Conservation (phyloP, 495 filamentous ascomycete genomes). For the Acidiella bohemica region DNA sequence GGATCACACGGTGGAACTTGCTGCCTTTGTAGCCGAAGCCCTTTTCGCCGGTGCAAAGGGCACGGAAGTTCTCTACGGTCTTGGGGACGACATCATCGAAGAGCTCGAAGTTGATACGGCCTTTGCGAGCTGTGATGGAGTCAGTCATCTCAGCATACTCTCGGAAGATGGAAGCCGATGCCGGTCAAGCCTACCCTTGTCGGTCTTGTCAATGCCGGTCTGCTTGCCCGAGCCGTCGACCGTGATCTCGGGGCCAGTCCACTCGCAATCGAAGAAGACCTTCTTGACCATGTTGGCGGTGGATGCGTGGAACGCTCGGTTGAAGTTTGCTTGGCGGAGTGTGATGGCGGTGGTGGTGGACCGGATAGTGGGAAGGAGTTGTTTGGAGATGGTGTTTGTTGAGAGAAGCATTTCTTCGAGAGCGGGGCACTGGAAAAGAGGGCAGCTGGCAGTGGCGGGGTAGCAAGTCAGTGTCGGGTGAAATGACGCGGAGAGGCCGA, state of each 20-base stretch:
- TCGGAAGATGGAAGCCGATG: background rate
- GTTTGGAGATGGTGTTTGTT: conserved; percentile 6
- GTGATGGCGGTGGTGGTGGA: no score
- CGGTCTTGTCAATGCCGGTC: conserved; percentile 32
- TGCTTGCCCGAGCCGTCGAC: conserved; percentile 41
- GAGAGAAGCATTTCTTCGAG: background rate
- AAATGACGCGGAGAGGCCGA: no score
- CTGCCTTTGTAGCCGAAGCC: conserved; percentile 47
- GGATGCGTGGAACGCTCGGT: conserved; percentile 46
- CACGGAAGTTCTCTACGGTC: conserved; percentile 87
- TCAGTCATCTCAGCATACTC: background rate
- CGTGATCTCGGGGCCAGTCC: conserved; percentile 46
- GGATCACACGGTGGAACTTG: conserved; percentile 36
- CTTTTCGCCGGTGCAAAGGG: conserved; percentile 85
- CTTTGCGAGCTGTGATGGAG: conserved; percentile 47
- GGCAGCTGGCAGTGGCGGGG: background rate
- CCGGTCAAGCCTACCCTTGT: conserved; percentile 43
- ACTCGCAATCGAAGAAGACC: conserved; percentile 53
- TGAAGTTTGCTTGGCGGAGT: conserved; percentile 20
- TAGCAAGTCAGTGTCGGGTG: no score
- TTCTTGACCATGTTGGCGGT: conserved; percentile 52
- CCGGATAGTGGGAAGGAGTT: background rate
- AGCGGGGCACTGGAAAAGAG: conserved; percentile 8
- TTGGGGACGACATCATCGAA: conserved; percentile 78
- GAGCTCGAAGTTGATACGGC: conserved; percentile 82